Evolutionary conservation across 1,284 basidiomycete species (phyloP).

Genomic region (Sphaerobolus stellatus): DNA sequence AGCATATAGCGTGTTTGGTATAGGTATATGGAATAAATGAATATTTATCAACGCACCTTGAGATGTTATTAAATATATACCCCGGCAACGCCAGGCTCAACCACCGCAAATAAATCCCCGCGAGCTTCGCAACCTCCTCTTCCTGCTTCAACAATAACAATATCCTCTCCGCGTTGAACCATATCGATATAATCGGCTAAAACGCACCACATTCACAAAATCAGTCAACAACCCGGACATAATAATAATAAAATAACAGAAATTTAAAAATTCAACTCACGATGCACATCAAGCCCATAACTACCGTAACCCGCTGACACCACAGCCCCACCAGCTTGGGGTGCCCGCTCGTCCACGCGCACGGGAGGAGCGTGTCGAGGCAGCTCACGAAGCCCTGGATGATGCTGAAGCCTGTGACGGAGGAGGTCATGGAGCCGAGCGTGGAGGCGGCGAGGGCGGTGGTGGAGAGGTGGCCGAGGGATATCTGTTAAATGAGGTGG

Average conservation of each 20-base stretch:
- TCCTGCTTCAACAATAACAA: constrained; percentile 64
- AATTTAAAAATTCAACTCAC: constrained; percentile 25
- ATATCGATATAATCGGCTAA: constrained; percentile 67
- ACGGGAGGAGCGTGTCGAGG: constrained; percentile 50
- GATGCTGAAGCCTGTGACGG: constrained; percentile 42
- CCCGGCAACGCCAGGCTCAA: constrained; percentile 52
- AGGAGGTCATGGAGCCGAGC: constrained; percentile 41
- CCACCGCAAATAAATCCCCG: constrained; percentile 43
- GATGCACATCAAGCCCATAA: constrained; percentile 30
- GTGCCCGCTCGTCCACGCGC: constrained; percentile 48
- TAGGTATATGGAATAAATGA: too few relatives aligned
- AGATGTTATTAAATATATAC: constrained; percentile 35
- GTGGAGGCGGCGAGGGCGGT: constrained; percentile 44
- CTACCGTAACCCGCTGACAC: constrained; percentile 47
- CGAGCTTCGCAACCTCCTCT: constrained; percentile 45
- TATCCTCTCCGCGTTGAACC: constrained; percentile 81
- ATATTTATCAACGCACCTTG: constrained; percentile 14
- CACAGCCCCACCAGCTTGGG: constrained; percentile 51
- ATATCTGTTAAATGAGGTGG: constrained; percentile 20
- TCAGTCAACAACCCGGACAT: too few relatives aligned
- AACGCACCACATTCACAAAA: constrained; percentile 41
- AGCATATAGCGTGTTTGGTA: too few relatives aligned
- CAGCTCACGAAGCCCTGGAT: constrained; percentile 47
- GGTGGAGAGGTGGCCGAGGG: constrained; percentile 41
- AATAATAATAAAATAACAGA: too few relatives aligned